Conservation (phyloP, 208 protist species). For the Zelonia costaricensis region DNA sequence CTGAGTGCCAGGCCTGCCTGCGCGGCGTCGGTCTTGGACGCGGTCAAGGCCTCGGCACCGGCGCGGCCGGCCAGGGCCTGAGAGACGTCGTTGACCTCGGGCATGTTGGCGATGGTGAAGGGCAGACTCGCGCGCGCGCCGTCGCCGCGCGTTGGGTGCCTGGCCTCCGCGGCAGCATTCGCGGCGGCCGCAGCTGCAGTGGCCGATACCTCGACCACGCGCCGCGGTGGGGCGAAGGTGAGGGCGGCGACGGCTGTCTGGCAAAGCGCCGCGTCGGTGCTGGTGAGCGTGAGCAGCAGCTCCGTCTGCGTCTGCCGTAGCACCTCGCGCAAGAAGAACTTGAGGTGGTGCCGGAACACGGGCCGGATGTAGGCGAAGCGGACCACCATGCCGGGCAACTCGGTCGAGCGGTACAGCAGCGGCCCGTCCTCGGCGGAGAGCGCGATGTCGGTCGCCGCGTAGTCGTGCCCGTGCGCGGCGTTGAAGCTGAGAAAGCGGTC, state of each 20-base stretch:
- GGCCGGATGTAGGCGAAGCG: conserved; percentile 72
- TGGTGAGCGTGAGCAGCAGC: conserved; percentile 46
- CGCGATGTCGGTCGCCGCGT: conserved; percentile 63
- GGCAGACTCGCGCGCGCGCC: neutral
- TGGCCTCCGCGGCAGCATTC: neutral
- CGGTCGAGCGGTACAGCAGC: conserved; percentile 42
- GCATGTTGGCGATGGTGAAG: neutral
- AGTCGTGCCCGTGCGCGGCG: conserved; percentile 52
- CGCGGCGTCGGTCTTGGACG: neutral
- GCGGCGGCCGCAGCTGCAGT: neutral
- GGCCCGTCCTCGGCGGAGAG: conserved; percentile 36
- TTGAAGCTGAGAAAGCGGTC: conserved; percentile 83
- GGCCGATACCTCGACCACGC: conserved; percentile 60
- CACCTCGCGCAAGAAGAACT: conserved; percentile 80
- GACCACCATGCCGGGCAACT: conserved; percentile 61
- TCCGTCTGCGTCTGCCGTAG: conserved; percentile 68
- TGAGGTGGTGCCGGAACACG: conserved; percentile 57
- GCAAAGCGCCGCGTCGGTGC: conserved; percentile 32
- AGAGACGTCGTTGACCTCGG: conserved; percentile 33
- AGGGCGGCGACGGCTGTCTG: conserved; percentile 50
- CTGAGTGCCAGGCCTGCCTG: conserved; percentile 34
- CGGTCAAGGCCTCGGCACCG: neutral
- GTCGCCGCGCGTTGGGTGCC: neutral
- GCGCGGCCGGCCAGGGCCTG: conserved; percentile 1
- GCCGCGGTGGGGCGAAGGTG: conserved; percentile 51